Evolutionary conservation across 768 basidiomycete species (phyloP).

Genomic region (Pholiota microspora): DNA sequence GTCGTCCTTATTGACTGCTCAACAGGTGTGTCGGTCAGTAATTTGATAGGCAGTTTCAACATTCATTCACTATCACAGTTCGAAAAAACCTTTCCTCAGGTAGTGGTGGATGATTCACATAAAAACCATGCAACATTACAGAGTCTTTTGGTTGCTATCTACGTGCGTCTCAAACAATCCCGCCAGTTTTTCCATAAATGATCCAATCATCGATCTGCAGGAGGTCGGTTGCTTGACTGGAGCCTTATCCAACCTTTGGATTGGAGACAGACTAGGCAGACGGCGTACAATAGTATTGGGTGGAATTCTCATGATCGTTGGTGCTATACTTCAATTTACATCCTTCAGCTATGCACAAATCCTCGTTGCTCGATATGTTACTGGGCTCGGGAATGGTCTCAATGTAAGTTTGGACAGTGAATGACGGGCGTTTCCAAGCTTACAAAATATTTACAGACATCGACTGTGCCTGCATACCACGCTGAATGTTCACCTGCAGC

Average conservation of each 20-base stretch:
- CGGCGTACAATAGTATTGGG: constrained; percentile 58
- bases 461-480: constrained; percentile 63
- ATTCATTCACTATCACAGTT: constrained; percentile 34
- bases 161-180: constrained; percentile 28
- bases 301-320: constrained; percentile 57
- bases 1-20: constrained; percentile 60
- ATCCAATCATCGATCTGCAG: constrained; percentile 24
- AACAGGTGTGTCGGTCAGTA: constrained; percentile 32
- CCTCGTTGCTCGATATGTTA: constrained; percentile 57
- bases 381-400: constrained; percentile 65
- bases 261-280: constrained; percentile 59
- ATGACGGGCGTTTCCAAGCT: no score
- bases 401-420: constrained; percentile 36
- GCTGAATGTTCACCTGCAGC: constrained; percentile 64
- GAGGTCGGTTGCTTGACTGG: constrained; percentile 67
- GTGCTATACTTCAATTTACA: constrained; percentile 58
- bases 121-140: constrained; percentile 54
- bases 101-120: constrained; percentile 35
- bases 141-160: constrained; percentile 58
- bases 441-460: constrained; percentile 39
- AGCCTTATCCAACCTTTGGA: constrained; percentile 59
- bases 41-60: neutral
- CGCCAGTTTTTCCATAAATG: neutral
- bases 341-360: constrained; percentile 60
- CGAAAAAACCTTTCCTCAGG: constrained; percentile 55